These are phyloP conservation scores for Leucocoprinus birnbaumii DNA, from an alignment of 768 basidiomycete species.

Conservation along the genomic window DNA sequence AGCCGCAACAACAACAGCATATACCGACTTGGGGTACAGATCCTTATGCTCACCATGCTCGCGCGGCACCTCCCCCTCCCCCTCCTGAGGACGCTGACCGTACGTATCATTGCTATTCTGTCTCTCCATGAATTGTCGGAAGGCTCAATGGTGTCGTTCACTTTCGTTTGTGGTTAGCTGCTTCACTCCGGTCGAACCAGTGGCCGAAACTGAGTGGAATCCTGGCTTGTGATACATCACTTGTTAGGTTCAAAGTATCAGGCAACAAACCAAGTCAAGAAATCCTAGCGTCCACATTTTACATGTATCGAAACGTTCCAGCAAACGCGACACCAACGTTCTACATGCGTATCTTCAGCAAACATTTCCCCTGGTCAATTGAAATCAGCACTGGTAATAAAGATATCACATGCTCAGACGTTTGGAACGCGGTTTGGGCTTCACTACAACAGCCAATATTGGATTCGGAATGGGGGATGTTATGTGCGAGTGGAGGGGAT, in stretches of 20 bases:
- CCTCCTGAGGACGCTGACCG: neutral
- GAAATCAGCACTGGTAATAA: slow-evolving; percentile 37
- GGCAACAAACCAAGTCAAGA: slow-evolving; percentile 34
- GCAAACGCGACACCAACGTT: slow-evolving; percentile 35
- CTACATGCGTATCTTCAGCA: slow-evolving; percentile 53
- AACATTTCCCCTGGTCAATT: slow-evolving; percentile 64
- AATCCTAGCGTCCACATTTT: slow-evolving; percentile 40
- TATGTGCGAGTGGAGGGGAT: neutral
- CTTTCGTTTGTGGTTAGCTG: neutral
- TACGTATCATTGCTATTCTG: neutral
- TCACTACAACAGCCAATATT: slow-evolving; percentile 50
- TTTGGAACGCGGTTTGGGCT: slow-evolving; percentile 53
- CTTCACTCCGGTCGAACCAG: slow-evolving; percentile 25
- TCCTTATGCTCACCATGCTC: neutral
- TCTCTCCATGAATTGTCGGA: neutral
- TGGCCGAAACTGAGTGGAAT: slow-evolving; percentile 51
- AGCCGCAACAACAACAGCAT: neutral
- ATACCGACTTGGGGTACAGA: neutral
- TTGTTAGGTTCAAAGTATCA: slow-evolving; percentile 47
- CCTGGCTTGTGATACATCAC: slow-evolving; percentile 49
- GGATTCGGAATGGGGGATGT: slow-evolving; percentile 65
- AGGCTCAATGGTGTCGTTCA: neutral
- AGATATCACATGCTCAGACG: slow-evolving; percentile 45
- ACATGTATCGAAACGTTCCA: slow-evolving; percentile 29
- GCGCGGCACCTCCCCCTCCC: too few species aligned